Conservation (phyloP, 139 green algal species). For the Klebsormidium nitens region DNA sequence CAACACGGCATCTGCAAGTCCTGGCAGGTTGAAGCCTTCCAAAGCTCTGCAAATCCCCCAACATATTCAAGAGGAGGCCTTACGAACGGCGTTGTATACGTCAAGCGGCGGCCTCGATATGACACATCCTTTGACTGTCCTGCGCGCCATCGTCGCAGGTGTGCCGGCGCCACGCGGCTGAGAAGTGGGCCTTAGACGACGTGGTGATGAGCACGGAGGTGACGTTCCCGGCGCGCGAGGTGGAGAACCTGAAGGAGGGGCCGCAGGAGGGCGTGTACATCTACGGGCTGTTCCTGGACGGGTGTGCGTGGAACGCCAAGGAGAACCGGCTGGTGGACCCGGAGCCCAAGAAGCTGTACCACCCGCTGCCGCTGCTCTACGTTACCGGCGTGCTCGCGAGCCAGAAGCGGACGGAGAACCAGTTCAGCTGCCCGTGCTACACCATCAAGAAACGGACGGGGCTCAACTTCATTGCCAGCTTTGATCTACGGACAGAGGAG, state of each 20-base stretch:
- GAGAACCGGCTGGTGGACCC: slow-evolving; percentile 79
- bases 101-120: no score
- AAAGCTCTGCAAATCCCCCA: no score
- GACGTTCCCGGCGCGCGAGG: slow-evolving; percentile 75
- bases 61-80: slow-evolving; percentile 52
- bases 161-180: slow-evolving; percentile 74
- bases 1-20: no score
- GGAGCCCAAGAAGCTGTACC: slow-evolving; percentile 88
- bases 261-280: slow-evolving; percentile 86
- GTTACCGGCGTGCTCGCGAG: slow-evolving; percentile 77
- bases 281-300: slow-evolving; percentile 88
- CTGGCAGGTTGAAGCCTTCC: no score
- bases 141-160: no score
- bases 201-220: slow-evolving; percentile 85
- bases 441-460: slow-evolving; percentile 72
- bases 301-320: slow-evolving; percentile 76
- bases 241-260: slow-evolving; percentile 70
- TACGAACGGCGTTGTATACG: slow-evolving; percentile 91
- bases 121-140: no score
- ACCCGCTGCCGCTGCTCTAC: slow-evolving; percentile 77
- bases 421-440: slow-evolving; percentile 75
- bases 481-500: slow-evolving; percentile 77
- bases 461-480: slow-evolving; percentile 82
- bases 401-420: slow-evolving; percentile 60
- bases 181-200: slow-evolving; percentile 92